These are phyloP conservation scores for Gastroboletus turbinatus DNA, from an alignment of 1,284 basidiomycete species.

Conservation along the genomic window DNA sequence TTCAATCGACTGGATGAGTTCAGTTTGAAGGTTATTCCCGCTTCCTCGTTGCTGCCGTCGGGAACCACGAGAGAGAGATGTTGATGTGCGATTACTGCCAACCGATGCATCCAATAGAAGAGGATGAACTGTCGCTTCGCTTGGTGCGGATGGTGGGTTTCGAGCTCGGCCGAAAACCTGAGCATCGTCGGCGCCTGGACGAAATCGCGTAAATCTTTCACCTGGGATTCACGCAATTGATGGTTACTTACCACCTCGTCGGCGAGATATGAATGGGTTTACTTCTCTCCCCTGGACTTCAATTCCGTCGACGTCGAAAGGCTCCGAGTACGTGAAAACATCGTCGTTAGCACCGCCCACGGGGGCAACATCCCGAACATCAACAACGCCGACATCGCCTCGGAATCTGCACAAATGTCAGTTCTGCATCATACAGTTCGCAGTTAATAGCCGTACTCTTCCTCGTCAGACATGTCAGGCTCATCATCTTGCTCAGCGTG, in stretches of 20 bases:
- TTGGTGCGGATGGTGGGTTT: constrained; percentile 45
- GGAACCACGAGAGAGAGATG: constrained; percentile 48
- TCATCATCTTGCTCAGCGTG: constrained; percentile 59
- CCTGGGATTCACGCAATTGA: background rate
- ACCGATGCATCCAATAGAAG: constrained; percentile 68
- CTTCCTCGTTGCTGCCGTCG: constrained; percentile 59
- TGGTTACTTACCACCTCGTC: constrained; percentile 47
- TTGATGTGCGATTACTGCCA: constrained; percentile 44
- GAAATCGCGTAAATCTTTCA: constrained; percentile 7
- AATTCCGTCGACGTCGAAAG: constrained; percentile 42
- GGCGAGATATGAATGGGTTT: constrained; percentile 51
- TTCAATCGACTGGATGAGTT: constrained; percentile 79
- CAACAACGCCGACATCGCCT: constrained; percentile 49
- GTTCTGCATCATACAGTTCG: background rate
- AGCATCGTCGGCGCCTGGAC: constrained; percentile 48
- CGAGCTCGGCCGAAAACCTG: constrained; percentile 65
- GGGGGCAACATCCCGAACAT: constrained; percentile 41
- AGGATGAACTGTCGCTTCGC: constrained; percentile 78
- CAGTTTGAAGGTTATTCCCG: constrained; percentile 48
- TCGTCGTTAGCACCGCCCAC: constrained; percentile 39
- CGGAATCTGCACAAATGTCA: constrained; percentile 41
- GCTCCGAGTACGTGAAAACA: constrained; percentile 55
- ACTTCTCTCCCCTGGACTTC: constrained; percentile 40
- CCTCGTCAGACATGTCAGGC: constrained; percentile 70
- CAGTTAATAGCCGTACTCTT: constrained; percentile 48